These are phyloP conservation scores for Earliella scabrosa DNA, from an alignment of 1,284 basidiomycete species.

Conservation along the genomic window DNA sequence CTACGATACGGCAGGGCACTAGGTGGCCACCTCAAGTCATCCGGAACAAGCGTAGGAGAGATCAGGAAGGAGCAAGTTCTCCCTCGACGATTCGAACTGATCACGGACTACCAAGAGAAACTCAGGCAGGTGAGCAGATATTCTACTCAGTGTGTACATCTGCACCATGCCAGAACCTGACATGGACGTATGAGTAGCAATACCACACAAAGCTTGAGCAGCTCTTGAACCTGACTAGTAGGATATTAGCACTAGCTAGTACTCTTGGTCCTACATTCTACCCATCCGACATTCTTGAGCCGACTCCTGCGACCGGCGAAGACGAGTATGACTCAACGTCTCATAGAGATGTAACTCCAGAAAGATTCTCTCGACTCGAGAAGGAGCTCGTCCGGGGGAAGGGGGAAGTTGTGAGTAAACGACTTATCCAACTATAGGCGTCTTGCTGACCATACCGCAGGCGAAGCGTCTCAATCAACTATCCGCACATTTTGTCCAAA, in stretches of 20 bases:
- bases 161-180: too few relatives aligned
- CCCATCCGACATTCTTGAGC: slow-evolving; percentile 56
- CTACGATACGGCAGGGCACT: slow-evolving; percentile 64
- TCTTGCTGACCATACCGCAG: slow-evolving; percentile 38
- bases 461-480: slow-evolving; percentile 69
- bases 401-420: slow-evolving; percentile 69
- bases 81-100: slow-evolving; percentile 68
- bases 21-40: slow-evolving; percentile 71
- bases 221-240: slow-evolving; percentile 64
- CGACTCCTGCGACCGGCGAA: slow-evolving; percentile 47
- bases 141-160: too few relatives aligned
- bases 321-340: slow-evolving; percentile 43
- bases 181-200: slow-evolving; percentile 45
- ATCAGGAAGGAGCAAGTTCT: slow-evolving; percentile 62
- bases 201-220: slow-evolving; percentile 84
- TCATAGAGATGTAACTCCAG: slow-evolving; percentile 73
- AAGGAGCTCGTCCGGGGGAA: slow-evolving; percentile 82
- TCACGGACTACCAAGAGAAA: slow-evolving; percentile 71
- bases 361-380: slow-evolving; percentile 77
- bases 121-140: slow-evolving; percentile 64
- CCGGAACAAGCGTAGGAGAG: slow-evolving; percentile 62
- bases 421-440: too few relatives aligned
- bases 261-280: slow-evolving; percentile 69
- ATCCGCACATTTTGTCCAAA: slow-evolving; percentile 66
- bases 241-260: slow-evolving; percentile 58